Evolutionary conservation across 169 alveolate genomes (phyloP).

Genomic region (Plasmodium gaboni): DNA sequence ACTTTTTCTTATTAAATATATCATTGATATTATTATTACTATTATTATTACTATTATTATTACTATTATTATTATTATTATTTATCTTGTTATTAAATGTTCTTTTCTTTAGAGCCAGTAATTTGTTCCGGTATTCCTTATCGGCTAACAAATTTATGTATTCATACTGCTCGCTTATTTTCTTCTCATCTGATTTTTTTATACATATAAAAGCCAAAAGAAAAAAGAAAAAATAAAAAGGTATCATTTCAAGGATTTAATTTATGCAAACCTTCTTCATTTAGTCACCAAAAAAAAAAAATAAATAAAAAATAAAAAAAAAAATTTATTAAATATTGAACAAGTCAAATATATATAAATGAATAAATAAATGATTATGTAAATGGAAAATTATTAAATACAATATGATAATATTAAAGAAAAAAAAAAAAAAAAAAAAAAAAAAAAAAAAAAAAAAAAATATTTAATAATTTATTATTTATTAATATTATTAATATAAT

Average conservation of each 20-base stretch:
- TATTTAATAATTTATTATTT: too few species aligned
- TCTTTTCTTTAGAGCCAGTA: slow-evolving; percentile 4
- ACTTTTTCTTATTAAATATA: slow-evolving; percentile 15
- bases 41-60: slow-evolving; percentile 6
- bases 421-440: too few species aligned
- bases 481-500: too few species aligned
- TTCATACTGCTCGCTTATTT: slow-evolving; percentile 32
- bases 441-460: too few species aligned
- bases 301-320: not conserved
- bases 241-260: slow-evolving; percentile 40
- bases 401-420: too few species aligned
- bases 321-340: not conserved
- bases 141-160: slow-evolving; percentile 48
- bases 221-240: slow-evolving; percentile 1
- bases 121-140: slow-evolving; percentile 40
- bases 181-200: slow-evolving; percentile 26
- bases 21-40: not conserved
- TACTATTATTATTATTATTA: not conserved
- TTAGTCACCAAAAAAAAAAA: not conserved
- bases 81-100: not conserved
- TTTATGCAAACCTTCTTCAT: not conserved
- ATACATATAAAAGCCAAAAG: slow-evolving; percentile 27
- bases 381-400: too few species aligned
- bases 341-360: too few species aligned
- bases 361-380: too few species aligned